Evolutionary conservation across 2,329 filamentous ascomycete species (phyloP), one percentile per base, ranked within the genome.

Genomic region (Claviceps quebecensis): DNA sequence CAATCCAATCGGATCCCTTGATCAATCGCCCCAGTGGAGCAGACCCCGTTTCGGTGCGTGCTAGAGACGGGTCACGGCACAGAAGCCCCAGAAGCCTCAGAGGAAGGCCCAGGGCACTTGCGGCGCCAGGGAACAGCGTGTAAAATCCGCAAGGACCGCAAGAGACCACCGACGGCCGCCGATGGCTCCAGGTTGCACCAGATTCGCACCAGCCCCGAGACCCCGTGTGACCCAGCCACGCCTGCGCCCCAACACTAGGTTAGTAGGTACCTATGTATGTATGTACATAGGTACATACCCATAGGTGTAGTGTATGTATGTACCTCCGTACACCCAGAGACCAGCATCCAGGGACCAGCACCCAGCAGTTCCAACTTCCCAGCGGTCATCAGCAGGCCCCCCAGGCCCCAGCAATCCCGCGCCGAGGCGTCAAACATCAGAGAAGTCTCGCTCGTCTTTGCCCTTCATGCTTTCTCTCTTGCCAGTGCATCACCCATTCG

Each of bases 341-440:
- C 41, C 41, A 43, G 40, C 40, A 43, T n/a, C 17, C 39, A 19
- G 39, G n/a, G 13, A 13, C 17, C 19, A 23, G 41, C 16, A 8
- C 26, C 26, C 26, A 36, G 44, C 44, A 36, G n/a, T 36, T 29
- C 19, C 19, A 19, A 19, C 19, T 19, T 19, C 44, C 14, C 9
- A 34, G 29, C 41, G 26, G 41, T 44, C 41, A 17, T 17, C 41
- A 41, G 40, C 40, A 43, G 19, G 19, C 9, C 22, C 40, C 40
- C 40, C 41, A 23, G 41, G 6, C 9, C 44, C 26, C 44, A 46
- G 44, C 44, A 36, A 11, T 36, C 44, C 44, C 14, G 26, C 44
- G 22, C 23, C 11, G 16, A 40, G 51, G 51, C 51, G 39, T 52
- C 44, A 50, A 50, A 52, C 47, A 41, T 41, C 47, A 43, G 39